Conservation (phyloP, 2,329 filamentous ascomycete genomes). For the Cordyceps sp. region DNA sequence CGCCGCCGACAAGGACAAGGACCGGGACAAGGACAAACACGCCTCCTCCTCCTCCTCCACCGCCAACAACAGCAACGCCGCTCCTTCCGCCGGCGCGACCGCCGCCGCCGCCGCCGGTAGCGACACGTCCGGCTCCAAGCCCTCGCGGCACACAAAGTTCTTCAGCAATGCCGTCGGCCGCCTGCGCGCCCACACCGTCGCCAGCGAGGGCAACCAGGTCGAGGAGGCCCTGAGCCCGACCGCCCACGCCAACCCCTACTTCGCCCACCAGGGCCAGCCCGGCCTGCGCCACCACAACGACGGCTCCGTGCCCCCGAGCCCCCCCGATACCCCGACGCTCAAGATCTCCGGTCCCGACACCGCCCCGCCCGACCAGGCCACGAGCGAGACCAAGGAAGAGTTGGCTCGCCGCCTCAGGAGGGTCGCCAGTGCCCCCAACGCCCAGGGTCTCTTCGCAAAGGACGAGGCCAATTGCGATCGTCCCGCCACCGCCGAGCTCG, state of each 20-base stretch:
- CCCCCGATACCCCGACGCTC: slow-evolving; percentile 73
- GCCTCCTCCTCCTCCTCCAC: slow-evolving; percentile 35
- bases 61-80: slow-evolving; percentile 1
- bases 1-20: slow-evolving; percentile 19
- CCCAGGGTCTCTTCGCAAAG: slow-evolving; percentile 71
- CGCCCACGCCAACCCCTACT: slow-evolving; percentile 91
- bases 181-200: slow-evolving; percentile 77
- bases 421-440: slow-evolving; percentile 92
- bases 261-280: slow-evolving; percentile 87
- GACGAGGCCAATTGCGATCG: slow-evolving; percentile 28
- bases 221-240: slow-evolving; percentile 85
- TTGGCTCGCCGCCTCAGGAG: slow-evolving; percentile 80
- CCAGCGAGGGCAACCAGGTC: slow-evolving; percentile 80
- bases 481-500: slow-evolving; percentile 71
- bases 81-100: neutral
- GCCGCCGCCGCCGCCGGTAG: slow-evolving; percentile 3
- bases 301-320: slow-evolving; percentile 79
- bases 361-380: slow-evolving; percentile 47
- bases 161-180: slow-evolving; percentile 73
- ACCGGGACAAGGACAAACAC: slow-evolving; percentile 34
- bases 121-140: slow-evolving; percentile 24
- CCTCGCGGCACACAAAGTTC: slow-evolving; percentile 74
- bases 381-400: slow-evolving; percentile 78
- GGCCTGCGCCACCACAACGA: slow-evolving; percentile 90
- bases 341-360: slow-evolving; percentile 55